Conservation (phyloP, 176 grass and related monocot species). For the Carex pumila region DNA sequence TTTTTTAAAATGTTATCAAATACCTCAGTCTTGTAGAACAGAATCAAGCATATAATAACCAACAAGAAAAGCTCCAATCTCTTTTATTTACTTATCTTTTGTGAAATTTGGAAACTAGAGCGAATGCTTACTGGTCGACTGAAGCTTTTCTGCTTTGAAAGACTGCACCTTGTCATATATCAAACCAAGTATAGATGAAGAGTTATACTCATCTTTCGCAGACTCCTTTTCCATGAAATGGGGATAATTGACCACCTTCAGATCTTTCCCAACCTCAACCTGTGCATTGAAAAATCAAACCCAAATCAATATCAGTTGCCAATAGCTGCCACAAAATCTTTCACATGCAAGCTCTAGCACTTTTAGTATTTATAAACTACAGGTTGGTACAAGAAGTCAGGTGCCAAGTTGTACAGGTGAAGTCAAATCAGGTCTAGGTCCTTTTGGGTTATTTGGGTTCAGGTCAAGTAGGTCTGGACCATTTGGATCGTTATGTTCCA, state of each 20-base stretch:
- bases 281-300: constrained; percentile 16
- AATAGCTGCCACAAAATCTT: background rate
- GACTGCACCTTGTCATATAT: constrained; percentile 40
- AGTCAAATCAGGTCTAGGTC: background rate
- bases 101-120: background rate
- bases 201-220: constrained; percentile 19
- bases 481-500: background rate
- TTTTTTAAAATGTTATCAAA: background rate
- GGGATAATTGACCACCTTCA: constrained; percentile 41
- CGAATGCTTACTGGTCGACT: constrained; percentile 23
- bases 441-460: background rate
- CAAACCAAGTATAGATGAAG: constrained; percentile 46
- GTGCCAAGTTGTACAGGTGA: background rate
- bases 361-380: background rate
- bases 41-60: background rate
- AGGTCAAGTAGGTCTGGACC: background rate
- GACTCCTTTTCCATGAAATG: constrained; percentile 49
- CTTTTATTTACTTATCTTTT: background rate
- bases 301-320: background rate
- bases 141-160: constrained; percentile 27
- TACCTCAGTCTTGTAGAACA: background rate
- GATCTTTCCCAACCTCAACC: constrained; percentile 35
- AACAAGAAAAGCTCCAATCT: background rate
- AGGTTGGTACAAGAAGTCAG: background rate
- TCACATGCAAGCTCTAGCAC: background rate